These are phyloP conservation scores for Casaregolazyma lundiana DNA, from an alignment of 1,139 yeast species.

Conservation along the genomic window DNA sequence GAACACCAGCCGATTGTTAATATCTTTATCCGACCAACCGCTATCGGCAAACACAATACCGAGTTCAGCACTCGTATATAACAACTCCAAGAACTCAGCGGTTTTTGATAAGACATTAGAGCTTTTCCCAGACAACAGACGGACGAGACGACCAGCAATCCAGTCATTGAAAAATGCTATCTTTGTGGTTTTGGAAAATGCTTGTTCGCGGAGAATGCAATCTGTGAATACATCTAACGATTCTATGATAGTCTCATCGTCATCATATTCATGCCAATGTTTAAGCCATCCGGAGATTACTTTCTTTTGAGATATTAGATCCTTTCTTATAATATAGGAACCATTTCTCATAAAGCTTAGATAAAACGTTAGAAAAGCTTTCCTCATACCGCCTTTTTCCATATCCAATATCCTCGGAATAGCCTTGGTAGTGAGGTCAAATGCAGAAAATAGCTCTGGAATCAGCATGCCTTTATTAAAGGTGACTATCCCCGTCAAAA, in stretches of 20 bases:
- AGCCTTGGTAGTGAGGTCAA: conserved; percentile 62
- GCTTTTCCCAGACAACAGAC: conserved; percentile 42
- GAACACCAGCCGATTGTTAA: conserved; percentile 57
- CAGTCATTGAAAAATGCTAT: conserved; percentile 76
- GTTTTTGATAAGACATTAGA: conserved; percentile 35
- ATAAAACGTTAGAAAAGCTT: conserved; percentile 59
- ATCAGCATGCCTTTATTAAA: conserved; percentile 48
- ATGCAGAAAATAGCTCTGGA: conserved; percentile 55
- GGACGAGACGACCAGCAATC: conserved; percentile 55
- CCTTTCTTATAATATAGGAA: conserved; percentile 55
- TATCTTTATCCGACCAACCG: conserved; percentile 44
- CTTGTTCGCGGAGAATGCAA: conserved; percentile 53
- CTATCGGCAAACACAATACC: conserved; percentile 65
- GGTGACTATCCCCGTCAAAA: conserved; percentile 50
- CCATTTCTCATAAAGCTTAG: conserved; percentile 46
- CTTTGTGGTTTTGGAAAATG: conserved; percentile 65
- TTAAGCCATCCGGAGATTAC: conserved; percentile 67
- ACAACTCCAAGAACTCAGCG: conserved; percentile 46
- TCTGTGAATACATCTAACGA: conserved; percentile 48
- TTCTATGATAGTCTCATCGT: conserved; percentile 39
- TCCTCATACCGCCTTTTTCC: conserved; percentile 49
- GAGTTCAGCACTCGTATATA: conserved; percentile 47
- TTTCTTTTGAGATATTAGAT: conserved; percentile 52
- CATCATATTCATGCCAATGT: conserved; percentile 52
- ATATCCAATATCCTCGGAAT: conserved; percentile 62